These are phyloP conservation scores for Chlorociboria aeruginascens DNA, from an alignment of 495 filamentous ascomycete genomes.

Conservation along the genomic window DNA sequence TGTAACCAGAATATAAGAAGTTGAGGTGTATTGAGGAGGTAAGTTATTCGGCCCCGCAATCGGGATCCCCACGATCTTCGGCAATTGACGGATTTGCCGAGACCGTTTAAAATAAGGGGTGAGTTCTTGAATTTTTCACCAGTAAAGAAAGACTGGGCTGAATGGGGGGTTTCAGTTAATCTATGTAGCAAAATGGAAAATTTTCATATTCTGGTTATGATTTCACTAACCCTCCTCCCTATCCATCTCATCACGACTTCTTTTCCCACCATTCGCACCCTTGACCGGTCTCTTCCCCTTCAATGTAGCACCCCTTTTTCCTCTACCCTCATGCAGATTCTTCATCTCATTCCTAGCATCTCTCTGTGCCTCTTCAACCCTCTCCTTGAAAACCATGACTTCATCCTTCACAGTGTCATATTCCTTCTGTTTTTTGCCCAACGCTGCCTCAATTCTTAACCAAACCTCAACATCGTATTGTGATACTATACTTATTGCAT, in stretches of 20 bases:
- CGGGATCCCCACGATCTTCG: too few species aligned
- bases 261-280: slow-evolving; percentile 32
- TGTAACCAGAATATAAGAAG: too few species aligned
- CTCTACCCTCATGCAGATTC: slow-evolving; percentile 63
- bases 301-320: slow-evolving; percentile 47
- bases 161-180: too few species aligned
- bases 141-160: too few species aligned
- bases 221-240: slow-evolving; percentile 52
- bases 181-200: too few species aligned
- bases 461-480: slow-evolving; percentile 91
- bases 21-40: too few species aligned
- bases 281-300: slow-evolving; percentile 32
- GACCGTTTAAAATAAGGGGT: too few species aligned
- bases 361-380: slow-evolving; percentile 77
- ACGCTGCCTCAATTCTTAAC: slow-evolving; percentile 68
- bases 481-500: slow-evolving; percentile 68
- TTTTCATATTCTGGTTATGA: too few species aligned
- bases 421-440: slow-evolving; percentile 64
- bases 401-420: slow-evolving; percentile 65
- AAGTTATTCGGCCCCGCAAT: too few species aligned
- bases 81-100: too few species aligned
- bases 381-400: slow-evolving; percentile 68
- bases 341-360: slow-evolving; percentile 76
- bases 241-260: slow-evolving; percentile 70
- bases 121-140: too few species aligned